Evolutionary conservation across 768 basidiomycete genomes (phyloP).

Genomic region (Paxillus rubicundulus): DNA sequence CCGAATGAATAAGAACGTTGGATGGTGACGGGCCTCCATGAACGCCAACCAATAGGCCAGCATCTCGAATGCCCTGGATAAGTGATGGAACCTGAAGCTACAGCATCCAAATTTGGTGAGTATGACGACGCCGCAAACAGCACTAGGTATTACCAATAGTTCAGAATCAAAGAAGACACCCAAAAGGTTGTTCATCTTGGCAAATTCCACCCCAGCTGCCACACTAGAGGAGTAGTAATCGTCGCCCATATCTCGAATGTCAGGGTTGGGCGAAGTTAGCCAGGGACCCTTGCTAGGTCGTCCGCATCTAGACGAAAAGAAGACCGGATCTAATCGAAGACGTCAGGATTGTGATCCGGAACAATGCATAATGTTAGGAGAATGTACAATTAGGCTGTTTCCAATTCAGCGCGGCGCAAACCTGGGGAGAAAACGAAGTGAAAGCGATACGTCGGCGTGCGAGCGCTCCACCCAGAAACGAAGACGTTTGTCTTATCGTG

Average conservation of each 20-base stretch:
- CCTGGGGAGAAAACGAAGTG: conserved; percentile 85
- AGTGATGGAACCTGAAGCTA: conserved; percentile 84
- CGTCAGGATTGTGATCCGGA: conserved; percentile 17
- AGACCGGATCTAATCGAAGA: conserved; percentile 76
- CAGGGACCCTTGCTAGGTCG: conserved; percentile 42
- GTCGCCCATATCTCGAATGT: conserved; percentile 41
- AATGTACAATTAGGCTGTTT: conserved; percentile 96
- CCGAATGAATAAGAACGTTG: conserved; percentile 37
- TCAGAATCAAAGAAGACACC: conserved; percentile 88
- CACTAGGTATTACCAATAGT: conserved; percentile 61
- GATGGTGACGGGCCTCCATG: conserved; percentile 57
- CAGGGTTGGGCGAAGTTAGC: conserved; percentile 38
- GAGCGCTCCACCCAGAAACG: conserved; percentile 46
- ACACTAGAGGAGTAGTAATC: conserved; percentile 63
- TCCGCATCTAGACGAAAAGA: conserved; percentile 89
- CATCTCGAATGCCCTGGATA: conserved; percentile 83
- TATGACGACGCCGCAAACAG: conserved; percentile 9
- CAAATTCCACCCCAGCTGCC: conserved; percentile 89
- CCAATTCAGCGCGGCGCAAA: conserved; percentile 93
- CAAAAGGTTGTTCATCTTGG: conserved; percentile 87
- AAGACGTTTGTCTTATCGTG: conserved; percentile 71
- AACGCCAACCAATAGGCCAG: conserved; percentile 83
- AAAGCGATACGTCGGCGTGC: conserved; percentile 83
- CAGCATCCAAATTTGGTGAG: conserved; percentile 13
- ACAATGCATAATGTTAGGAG: conserved; percentile 11